Evolutionary conservation across 768 basidiomycete species (phyloP).

Genomic region (Hortiboletus campestris): DNA sequence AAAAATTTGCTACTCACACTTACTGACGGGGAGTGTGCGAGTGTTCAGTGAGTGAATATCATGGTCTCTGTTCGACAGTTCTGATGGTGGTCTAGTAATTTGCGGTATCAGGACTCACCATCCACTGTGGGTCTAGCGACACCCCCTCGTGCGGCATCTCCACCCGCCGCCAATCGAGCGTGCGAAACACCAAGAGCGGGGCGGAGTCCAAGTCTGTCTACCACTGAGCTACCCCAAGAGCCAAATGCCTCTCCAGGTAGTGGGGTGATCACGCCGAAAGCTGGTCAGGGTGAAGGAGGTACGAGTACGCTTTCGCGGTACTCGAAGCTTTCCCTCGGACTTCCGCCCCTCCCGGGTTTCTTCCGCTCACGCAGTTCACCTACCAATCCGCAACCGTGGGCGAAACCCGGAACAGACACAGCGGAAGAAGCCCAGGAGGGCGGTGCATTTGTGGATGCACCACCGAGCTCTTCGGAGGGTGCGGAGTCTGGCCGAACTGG

Average conservation of each 20-base stretch:
- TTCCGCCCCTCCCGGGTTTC: conserved; percentile 64
- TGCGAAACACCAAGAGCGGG: conserved; percentile 30
- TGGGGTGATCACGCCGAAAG: conserved; percentile 58
- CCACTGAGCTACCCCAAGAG: conserved; percentile 31
- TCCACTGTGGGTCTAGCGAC: conserved; percentile 24
- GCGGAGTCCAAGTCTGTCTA: conserved; percentile 10
- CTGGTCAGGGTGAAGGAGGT: conserved; percentile 34
- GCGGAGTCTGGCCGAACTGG: conserved; percentile 1
- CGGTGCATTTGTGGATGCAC: conserved; percentile 5
- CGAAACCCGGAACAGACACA: conserved; percentile 20
- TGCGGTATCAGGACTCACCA: conserved; percentile 21
- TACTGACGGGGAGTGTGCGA: conserved; percentile 62
- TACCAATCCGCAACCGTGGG: conserved; percentile 26
- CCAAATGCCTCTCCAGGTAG: conserved; percentile 46
- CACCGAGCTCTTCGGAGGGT: conserved; percentile 8
- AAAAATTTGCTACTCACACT: conserved; percentile 90
- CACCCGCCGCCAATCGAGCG: conserved; percentile 6
- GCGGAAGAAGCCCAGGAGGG: conserved; percentile 23
- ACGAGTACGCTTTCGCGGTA: conserved; percentile 26
- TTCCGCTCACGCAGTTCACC: conserved; percentile 62
- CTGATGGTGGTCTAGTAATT: conserved; percentile 15
- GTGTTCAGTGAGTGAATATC: conserved; percentile 41
- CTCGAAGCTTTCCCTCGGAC: conserved; percentile 49
- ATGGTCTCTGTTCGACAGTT: conserved; percentile 1
- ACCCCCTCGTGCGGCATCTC: conserved; percentile 21